Base-by-base conservation (phyloP, 768 basidiomycete species). In the Clitopilus passeckerianus region DNA sequence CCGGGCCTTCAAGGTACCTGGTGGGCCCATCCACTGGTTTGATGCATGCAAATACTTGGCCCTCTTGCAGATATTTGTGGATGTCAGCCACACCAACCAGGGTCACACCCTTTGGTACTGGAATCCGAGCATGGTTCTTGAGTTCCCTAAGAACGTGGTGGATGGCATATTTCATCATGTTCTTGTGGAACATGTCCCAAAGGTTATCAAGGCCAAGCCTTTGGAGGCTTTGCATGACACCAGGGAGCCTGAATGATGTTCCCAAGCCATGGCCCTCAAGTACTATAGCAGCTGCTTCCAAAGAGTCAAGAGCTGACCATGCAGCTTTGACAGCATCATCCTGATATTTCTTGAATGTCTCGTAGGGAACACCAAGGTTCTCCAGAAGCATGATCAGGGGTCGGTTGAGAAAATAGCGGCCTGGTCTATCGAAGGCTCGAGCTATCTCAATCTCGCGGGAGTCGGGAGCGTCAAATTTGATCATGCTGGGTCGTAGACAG, bases 41-140 rank as follows among this genome's bases (percentile, higher is more conserved):
- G 46, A 86, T 71, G 62, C 82, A 87, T 1, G 80, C 85, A 65
- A 87, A 92, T 18, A 91, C 79, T 62, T 89, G 74, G 1, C 77
- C 77, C 58, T 79, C 79, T 34, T 74, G 33, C 5, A 90, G 75
- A 59, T 75, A 81, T 1, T 70, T 67, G 60, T 86, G 84, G 0
- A 85, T 76, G 66, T 92, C 89, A 0, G 87, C 87, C 6, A 90
- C 81, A 0, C 89, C 89, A 4, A 90, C 89, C 1, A 92, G 68
- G 0, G 86, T 90, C 76, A 81, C 87, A 1, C 80, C 83, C 5
- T 74, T 74, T 0, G 81, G 82, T 14, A 91, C 75, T 12, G 87
- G 87, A 37, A 91, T 90, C 4, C 88, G 79, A 0, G 88, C 86
- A 59, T 76, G 75, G 58, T 84, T 80, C 61, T 90, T 90, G 18